Evolutionary conservation across 2,329 filamentous ascomycete genomes (phyloP), one percentile per base, ranked within the genome.

Genomic region (Aspergillus flavus): DNA sequence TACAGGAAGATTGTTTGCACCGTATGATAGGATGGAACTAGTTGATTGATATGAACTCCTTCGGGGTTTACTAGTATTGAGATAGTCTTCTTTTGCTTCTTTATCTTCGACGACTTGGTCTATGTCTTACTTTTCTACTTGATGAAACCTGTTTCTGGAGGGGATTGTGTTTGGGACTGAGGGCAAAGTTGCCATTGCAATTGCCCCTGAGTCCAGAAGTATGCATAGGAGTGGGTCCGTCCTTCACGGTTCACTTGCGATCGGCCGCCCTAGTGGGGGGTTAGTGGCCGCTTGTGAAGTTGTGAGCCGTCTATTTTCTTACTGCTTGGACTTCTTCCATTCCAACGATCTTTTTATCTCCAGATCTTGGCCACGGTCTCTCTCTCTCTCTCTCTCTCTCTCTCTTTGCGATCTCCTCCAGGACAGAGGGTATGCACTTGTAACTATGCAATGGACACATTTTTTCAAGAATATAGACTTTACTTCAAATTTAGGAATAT

Each of bases 241-340:
- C 32, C 50, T 36, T 54, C 50, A 54, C 50, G 50, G 50, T 55
- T 55, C 32, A 55, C 52, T 52, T 55, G 30, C 32, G 52, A 55
- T 55, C 52, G 52, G 52, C 52, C 32, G 52, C 32, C 52, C 32
- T 39, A 55, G 52, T 55, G 52, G 52, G 32, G 32, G 36, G 52
- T 55, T 54, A 54, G 50, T 54, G 50, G 50, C 50, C 32, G 50
- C 50, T 54, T 54, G 50, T 23, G 21, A 23, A 23, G 21, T 23
- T 23, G 21, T 54, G 50, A 54, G 50, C 50, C 50, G 50, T 54
- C 30, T 9, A 36, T 39, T 55, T 55, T 55, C 36, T 54, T 54
- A 54, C 28, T 34, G 12, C 45, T 48, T 48, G 45, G 21, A 48
- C 11, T 45, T 23, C 43, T 45, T 41, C 39, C 39, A 41, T 41